These are phyloP conservation scores for Euphrasia arctica DNA, from an alignment of 305 asterid genomes.

Conservation along the genomic window DNA sequence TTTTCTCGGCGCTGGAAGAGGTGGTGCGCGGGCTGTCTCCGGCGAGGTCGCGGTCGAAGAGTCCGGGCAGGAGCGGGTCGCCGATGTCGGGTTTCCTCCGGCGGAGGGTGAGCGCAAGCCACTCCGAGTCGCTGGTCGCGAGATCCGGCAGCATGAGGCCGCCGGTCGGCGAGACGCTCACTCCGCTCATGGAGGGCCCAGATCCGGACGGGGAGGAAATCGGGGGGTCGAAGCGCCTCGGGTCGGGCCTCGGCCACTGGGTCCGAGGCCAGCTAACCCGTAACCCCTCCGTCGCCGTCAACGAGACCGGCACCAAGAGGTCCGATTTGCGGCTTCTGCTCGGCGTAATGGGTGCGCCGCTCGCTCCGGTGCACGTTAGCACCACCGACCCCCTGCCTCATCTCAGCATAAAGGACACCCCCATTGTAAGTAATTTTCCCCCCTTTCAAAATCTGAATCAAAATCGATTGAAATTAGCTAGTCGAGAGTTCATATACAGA, in stretches of 20 bases:
- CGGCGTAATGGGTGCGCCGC: conserved; percentile 82
- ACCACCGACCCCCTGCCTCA: conserved; percentile 57
- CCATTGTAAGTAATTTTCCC: conserved; percentile 44
- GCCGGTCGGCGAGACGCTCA: conserved; percentile 64
- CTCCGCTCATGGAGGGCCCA: conserved; percentile 96
- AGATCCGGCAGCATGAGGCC: conserved; percentile 93
- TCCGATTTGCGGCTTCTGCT: conserved; percentile 74
- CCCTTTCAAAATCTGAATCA: too few relatives aligned
- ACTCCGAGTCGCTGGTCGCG: conserved; percentile 32
- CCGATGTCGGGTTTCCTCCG: conserved; percentile 3
- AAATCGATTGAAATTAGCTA: neutral
- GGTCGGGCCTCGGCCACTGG: conserved; percentile 80
- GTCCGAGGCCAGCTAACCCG: conserved; percentile 73
- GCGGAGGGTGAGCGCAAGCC: neutral
- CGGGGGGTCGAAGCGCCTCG: conserved; percentile 71
- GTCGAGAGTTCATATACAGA: too few relatives aligned
- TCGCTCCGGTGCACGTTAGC: conserved; percentile 69
- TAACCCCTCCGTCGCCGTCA: conserved; percentile 52
- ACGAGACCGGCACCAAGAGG: conserved; percentile 44
- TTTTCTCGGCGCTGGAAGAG: conserved; percentile 82
- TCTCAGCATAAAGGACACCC: conserved; percentile 60
- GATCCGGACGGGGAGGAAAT: conserved; percentile 74
- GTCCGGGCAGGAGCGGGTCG: conserved; percentile 6
- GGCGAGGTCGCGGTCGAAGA: conserved; percentile 50
- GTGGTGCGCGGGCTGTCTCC: conserved; percentile 90